These are phyloP conservation scores for Eucalyptus tenuipes DNA, from an alignment of 345 rosid genomes.

Conservation along the genomic window DNA sequence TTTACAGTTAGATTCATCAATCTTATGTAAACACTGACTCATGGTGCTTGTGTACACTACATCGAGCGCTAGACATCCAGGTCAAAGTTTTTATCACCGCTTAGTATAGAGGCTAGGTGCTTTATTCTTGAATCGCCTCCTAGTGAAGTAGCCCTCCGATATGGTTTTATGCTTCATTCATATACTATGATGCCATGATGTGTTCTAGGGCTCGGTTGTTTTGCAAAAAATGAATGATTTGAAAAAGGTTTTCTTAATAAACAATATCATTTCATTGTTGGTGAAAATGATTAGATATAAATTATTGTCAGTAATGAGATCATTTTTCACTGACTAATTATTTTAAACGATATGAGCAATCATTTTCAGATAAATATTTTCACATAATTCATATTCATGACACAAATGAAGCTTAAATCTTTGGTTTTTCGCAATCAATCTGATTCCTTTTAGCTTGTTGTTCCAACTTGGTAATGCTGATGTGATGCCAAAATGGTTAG, in stretches of 20 bases:
- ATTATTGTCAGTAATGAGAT: accelerated
- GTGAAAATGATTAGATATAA: accelerated
- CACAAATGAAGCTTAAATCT: not conserved
- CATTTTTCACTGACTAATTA: too few species aligned
- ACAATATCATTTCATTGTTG: not conserved
- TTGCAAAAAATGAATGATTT: too few species aligned
- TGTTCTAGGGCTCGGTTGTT: not conserved
- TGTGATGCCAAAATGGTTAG: not conserved
- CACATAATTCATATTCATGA: accelerated
- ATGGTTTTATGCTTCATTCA: not conserved
- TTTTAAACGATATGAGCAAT: accelerated
- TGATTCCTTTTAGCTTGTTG: not conserved
- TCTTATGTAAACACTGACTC: accelerated
- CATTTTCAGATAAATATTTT: too few species aligned
- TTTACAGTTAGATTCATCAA: not conserved
- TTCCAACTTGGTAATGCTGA: not conserved
- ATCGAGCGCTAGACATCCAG: accelerated
- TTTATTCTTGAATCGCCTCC: not conserved
- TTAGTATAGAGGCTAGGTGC: not conserved
- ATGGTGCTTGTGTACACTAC: not conserved
- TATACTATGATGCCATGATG: not conserved
- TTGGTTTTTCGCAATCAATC: not conserved
- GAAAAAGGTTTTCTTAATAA: too few species aligned
- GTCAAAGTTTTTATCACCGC: not conserved
- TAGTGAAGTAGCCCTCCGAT: not conserved